These are phyloP conservation scores for Pyrenopolyporus hunteri DNA, from an alignment of 495 filamentous ascomycete genomes.

Conservation along the genomic window DNA sequence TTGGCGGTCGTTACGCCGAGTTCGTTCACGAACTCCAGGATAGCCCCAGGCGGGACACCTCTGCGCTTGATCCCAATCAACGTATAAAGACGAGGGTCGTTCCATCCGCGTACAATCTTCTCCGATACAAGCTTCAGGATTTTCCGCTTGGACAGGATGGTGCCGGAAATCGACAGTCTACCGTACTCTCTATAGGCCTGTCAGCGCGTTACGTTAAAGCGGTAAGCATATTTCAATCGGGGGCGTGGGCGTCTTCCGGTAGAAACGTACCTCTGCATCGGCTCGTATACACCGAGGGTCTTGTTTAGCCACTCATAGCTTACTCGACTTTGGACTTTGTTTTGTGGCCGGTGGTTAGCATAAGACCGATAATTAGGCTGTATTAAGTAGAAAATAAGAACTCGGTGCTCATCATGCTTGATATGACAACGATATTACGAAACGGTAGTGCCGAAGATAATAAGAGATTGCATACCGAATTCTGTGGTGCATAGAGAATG, in stretches of 20 bases:
- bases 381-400: background rate
- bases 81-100: conserved; percentile 88
- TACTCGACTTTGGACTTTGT: conserved; percentile 52
- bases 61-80: conserved; percentile 82
- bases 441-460: background rate
- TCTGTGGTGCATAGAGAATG: conserved; percentile 91
- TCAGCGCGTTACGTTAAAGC: conserved; percentile 45
- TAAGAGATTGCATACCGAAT: conserved; percentile 64
- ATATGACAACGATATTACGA: too few relatives aligned
- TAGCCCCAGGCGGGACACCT: conserved; percentile 84
- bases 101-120: conserved; percentile 79
- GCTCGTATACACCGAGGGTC: conserved; percentile 74
- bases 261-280: conserved; percentile 69
- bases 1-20: conserved; percentile 82
- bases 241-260: background rate
- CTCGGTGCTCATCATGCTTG: background rate
- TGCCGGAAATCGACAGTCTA: conserved; percentile 79
- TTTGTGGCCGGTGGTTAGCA: background rate
- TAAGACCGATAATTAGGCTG: background rate
- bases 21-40: conserved; percentile 85
- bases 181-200: conserved; percentile 58
- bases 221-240: background rate
- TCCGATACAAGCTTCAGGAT: conserved; percentile 77
- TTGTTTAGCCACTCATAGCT: conserved; percentile 89
- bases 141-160: conserved; percentile 82